Percentiles rank a stretch among this genome's conserved stretches.
phyloP scores from a whole-genome alignment of 202 grass and related monocot species.

The Digitaria exilis region DNA sequence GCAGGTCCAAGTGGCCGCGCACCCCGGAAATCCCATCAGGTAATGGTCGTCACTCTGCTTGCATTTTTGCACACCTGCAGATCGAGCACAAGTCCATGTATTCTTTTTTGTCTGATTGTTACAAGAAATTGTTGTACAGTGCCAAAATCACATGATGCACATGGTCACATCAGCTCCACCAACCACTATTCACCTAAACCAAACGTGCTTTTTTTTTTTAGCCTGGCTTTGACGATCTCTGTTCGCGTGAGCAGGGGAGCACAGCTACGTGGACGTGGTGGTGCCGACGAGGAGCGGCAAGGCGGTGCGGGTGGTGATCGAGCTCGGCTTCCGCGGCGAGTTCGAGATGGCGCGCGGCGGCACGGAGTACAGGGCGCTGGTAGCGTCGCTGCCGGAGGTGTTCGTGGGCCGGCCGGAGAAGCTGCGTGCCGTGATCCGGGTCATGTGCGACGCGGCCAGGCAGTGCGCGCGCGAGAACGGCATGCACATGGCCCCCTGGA shows the following conservation, averaged over 20 bases:
- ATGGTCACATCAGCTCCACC: background rate
- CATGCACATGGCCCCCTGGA: slow-evolving; percentile 87
- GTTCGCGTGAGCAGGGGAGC: slow-evolving; percentile 55
- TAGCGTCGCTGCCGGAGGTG: slow-evolving; percentile 61
- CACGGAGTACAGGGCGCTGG: slow-evolving; percentile 61
- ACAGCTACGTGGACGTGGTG: slow-evolving; percentile 68
- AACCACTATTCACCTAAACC: too few species aligned
- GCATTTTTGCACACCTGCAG: background rate
- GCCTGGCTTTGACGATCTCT: too few species aligned
- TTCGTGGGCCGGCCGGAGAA: slow-evolving; percentile 64
- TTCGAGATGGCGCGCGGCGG: slow-evolving; percentile 76
- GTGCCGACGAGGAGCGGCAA: slow-evolving; percentile 55
- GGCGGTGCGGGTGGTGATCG: slow-evolving; percentile 53
- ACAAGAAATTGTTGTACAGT: background rate
- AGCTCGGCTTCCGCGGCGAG: slow-evolving; percentile 67
- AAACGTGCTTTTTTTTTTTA: background rate
- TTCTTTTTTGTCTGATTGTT: background rate
- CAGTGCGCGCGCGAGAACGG: slow-evolving; percentile 75
- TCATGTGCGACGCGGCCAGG: slow-evolving; percentile 70
- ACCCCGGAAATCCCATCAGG: slow-evolving; percentile 60
- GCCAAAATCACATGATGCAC: slow-evolving; percentile 4
- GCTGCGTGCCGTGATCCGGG: slow-evolving; percentile 47
- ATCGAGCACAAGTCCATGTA: background rate
- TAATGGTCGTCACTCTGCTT: background rate
- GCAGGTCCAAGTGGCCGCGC: slow-evolving; percentile 60